Base-by-base conservation (phyloP, 371 early-diverging fungal species). In the Thermomucor indicae-seudaticae region DNA sequence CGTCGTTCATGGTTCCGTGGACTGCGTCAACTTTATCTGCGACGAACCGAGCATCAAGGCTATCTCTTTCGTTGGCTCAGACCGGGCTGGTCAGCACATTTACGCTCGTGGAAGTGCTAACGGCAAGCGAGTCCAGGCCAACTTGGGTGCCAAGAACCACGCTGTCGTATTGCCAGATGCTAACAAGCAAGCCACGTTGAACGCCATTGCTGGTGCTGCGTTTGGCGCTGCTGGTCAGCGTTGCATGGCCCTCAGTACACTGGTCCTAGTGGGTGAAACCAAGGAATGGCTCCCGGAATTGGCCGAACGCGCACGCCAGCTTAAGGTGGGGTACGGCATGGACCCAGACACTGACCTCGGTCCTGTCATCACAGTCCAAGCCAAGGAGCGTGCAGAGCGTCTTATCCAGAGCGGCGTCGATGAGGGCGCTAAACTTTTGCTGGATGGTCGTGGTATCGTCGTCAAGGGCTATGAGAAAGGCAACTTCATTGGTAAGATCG, bases 211-310 rank as follows among this genome's bases (percentile, higher is more conserved):
- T 16, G 96, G 97, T 29, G 96, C 98, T 41, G 95, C 97, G 12
- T 96, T 96, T 62, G 98, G 98, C 45, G 96, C 96, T 40, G 96
- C 97, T 37, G 97, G 97, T 40, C 96, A 96, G 77, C 86, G 97
- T 27, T 92, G 92, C 67, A 91, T 91, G 92, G 98, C 97, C 38
- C 79, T 96, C 11, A 90, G 93, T 34, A 94, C 94, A 10, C 84
- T 82, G 10, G 79, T 97, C 25, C 88, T 96, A 64, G 97, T 97
- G 25, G 98, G 96, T 37, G 80, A 89, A 58, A 64, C 95, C 38
- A 74, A 80, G 53, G 78, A 91, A 20, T 95, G 96, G 95, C 62
- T 91, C 14, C 89, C 92, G 7, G 97, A 95, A 60, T 73, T 96
- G 19, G 90, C 88, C 24, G 90, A 89, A 64, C 84, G 93, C 42